These are phyloP conservation scores for Abelmoschus esculentus DNA, from an alignment of 345 rosid species.

Conservation along the genomic window DNA sequence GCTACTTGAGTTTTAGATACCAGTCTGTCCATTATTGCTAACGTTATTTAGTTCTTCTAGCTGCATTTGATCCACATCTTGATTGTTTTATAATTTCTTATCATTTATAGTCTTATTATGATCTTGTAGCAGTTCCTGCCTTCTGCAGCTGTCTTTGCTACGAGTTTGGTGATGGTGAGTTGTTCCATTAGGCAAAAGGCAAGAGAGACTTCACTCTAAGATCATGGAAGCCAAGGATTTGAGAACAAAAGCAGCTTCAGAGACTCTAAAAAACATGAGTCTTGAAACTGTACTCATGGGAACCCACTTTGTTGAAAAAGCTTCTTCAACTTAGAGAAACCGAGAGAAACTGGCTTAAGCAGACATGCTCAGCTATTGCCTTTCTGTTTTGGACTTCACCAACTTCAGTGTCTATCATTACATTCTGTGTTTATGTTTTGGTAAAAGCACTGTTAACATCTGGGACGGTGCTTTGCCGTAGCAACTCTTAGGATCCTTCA, in stretches of 20 bases:
- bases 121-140: no score
- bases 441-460: not conserved
- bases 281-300: slow-evolving; percentile 43
- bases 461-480: not conserved
- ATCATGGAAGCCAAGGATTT: slow-evolving; percentile 47
- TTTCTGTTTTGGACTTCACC: not conserved
- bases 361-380: slow-evolving; percentile 39
- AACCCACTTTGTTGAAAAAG: slow-evolving; percentile 31
- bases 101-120: no score
- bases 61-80: no score
- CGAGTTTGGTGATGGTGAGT: no score
- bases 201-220: slow-evolving; percentile 25
- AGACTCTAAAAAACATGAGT: slow-evolving; percentile 9
- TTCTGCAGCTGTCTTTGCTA: no score
- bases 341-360: slow-evolving; percentile 38
- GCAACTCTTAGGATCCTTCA: no score
- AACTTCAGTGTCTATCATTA: slow-evolving; percentile 6
- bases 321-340: slow-evolving; percentile 41
- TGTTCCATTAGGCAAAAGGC: no score
- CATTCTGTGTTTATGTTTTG: no score
- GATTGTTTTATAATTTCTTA: no score
- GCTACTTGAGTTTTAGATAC: no score
- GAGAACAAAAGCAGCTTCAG: slow-evolving; percentile 37
- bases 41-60: no score
- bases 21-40: no score